Percentiles rank a stretch among this genome's conserved stretches.
These are phyloP conservation scores for Urtica urens DNA, from an alignment of 306 rosid species.

Conservation along the genomic window DNA sequence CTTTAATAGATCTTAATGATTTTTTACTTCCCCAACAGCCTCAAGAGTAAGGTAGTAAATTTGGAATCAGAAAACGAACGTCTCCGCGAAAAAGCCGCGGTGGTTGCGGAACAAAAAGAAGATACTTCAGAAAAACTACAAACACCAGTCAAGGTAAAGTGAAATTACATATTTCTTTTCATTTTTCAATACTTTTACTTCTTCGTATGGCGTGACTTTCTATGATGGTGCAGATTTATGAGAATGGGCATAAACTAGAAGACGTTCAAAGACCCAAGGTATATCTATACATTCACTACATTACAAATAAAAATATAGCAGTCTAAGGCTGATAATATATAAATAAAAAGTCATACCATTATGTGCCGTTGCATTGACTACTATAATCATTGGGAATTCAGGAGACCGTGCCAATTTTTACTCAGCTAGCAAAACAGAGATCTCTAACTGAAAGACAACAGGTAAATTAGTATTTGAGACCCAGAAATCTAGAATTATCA, in stretches of 20 bases:
- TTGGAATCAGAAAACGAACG: slow-evolving; percentile 60
- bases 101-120: slow-evolving; percentile 30
- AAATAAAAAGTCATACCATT: too few species aligned
- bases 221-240: slow-evolving; percentile 36
- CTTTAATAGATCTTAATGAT: slow-evolving; percentile 10
- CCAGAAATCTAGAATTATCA: background rate
- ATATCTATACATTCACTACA: slow-evolving; percentile 12
- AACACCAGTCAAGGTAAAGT: slow-evolving; percentile 42
- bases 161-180: slow-evolving; percentile 6
- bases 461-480: slow-evolving; percentile 34
- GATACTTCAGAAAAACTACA: slow-evolving; percentile 17
- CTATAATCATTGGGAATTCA: slow-evolving; percentile 15
- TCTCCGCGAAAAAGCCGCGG: slow-evolving; percentile 37
- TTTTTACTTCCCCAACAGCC: slow-evolving; percentile 35
- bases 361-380: too few species aligned
- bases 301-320: too few species aligned
- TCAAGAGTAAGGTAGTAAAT: slow-evolving; percentile 43
- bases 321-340: too few species aligned
- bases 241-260: slow-evolving; percentile 34
- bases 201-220: slow-evolving; percentile 12
- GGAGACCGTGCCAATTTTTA: slow-evolving; percentile 39
- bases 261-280: slow-evolving; percentile 42
- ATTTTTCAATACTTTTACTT: background rate
- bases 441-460: slow-evolving; percentile 82
- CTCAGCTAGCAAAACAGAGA: slow-evolving; percentile 56